Evolutionary conservation across 495 filamentous ascomycete genomes (phyloP), one percentile per base, ranked within the genome.

Genomic region (Filosporella fistucella): DNA sequence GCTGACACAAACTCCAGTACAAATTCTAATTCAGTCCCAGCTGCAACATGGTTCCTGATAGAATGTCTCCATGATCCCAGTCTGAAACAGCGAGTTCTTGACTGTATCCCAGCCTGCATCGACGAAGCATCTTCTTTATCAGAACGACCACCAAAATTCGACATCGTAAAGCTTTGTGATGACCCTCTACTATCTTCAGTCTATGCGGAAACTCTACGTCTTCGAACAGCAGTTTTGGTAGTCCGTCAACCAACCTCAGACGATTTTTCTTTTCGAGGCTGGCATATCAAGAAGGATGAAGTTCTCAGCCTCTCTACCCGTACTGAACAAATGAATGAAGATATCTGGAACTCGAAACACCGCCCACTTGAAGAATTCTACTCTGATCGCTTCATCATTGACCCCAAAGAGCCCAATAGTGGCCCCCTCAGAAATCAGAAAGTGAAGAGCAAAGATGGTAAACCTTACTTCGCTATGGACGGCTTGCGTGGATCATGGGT

Each of bases 331-430:
- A 34, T 42, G 28, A 21, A 50, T 17, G 38, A 22, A 11, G 12
- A 14, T 1, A 21, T 62, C 33, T 63, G 63, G 63, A 63, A 63
- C 45, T 38, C 35, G 48, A 8, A 45, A 10, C 47, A 42, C 35
- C 55, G 67, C 28, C 65, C 65, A 0, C 42, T 69, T 2, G 51
- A 65, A 14, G 28, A 38, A 5, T 69, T 65, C 46, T 71, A 65
- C 65, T 59, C 65, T 16, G 67, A 68, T 50, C 58, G 64, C 1
- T 69, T 68, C 41, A 44, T 71, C 11, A 54, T 58, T 14, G 66
- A 65, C 20, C 54, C 63, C 0, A 57, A 53, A 37, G 62, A 68
- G 30, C 57, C 64, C 2, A n/a, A 23, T 6, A 68, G 63, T 36
- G 66, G 66, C 1, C 64, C 67, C 44, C 30, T 41, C 38, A 12